These are phyloP conservation scores for Anthracocystis setariae DNA, from an alignment of 1,284 basidiomycete genomes.

Conservation along the genomic window DNA sequence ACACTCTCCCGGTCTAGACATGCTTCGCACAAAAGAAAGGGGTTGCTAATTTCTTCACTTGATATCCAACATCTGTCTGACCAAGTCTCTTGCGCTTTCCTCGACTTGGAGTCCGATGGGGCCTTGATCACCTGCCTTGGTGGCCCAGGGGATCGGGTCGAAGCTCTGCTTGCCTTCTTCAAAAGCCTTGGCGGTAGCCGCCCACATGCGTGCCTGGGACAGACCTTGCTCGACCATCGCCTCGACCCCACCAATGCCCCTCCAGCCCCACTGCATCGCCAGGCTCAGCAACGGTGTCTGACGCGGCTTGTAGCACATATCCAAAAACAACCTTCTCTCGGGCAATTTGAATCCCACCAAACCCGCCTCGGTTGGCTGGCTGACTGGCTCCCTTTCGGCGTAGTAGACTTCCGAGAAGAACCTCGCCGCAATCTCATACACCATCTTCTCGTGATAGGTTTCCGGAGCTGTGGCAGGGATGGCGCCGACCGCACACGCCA, in stretches of 20 bases:
- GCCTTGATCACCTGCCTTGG: slow-evolving; percentile 41
- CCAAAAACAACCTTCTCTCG: slow-evolving; percentile 60
- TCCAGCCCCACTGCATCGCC: slow-evolving; percentile 58
- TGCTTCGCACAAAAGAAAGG: no score
- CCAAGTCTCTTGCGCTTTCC: slow-evolving; percentile 37
- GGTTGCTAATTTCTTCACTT: slow-evolving; percentile 4
- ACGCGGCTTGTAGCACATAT: slow-evolving; percentile 69
- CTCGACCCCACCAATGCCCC: slow-evolving; percentile 62
- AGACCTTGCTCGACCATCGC: slow-evolving; percentile 69
- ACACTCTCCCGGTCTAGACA: no score
- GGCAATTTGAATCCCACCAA: slow-evolving; percentile 47
- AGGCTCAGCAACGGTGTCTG: slow-evolving; percentile 61
- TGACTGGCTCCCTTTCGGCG: neutral
- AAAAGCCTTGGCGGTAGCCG: slow-evolving; percentile 41
- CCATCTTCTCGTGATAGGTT: slow-evolving; percentile 62
- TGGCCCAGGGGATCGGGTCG: slow-evolving; percentile 42
- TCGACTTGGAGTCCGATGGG: slow-evolving; percentile 43
- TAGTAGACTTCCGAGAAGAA: slow-evolving; percentile 48
- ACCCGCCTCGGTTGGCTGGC: neutral
- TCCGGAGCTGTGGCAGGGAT: slow-evolving; percentile 62
- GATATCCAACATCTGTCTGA: slow-evolving; percentile 40
- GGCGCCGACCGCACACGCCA: slow-evolving; percentile 58
- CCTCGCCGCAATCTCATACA: slow-evolving; percentile 54
- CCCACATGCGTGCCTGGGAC: slow-evolving; percentile 66
- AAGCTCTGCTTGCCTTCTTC: slow-evolving; percentile 19